These are phyloP conservation scores for Globisporangium paddicum DNA, from an alignment of 352 stramenopile genomes.

Conservation along the genomic window DNA sequence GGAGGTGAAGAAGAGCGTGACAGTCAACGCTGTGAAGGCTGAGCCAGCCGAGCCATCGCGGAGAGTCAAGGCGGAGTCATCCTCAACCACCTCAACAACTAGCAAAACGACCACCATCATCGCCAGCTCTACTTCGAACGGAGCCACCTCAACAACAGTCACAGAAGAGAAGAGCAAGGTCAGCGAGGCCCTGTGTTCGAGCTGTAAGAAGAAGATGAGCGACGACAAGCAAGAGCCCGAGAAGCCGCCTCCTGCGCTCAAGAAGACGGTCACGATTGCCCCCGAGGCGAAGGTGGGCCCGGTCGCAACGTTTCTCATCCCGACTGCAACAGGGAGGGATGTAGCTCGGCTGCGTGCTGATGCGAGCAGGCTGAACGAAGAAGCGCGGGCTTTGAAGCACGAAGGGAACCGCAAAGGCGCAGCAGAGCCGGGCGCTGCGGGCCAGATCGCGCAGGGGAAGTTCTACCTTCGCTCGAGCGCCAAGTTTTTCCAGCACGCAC, in stretches of 20 bases:
- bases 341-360: slow-evolving; percentile 47
- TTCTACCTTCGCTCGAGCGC: slow-evolving; percentile 72
- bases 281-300: slow-evolving; percentile 4
- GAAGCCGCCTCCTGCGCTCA: slow-evolving; percentile 15
- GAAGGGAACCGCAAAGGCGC: slow-evolving; percentile 63
- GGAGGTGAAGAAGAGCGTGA: slow-evolving; percentile 8
- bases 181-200: slow-evolving; percentile 32
- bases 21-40: background rate
- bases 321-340: slow-evolving; percentile 33
- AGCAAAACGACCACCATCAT: slow-evolving; percentile 17
- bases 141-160: background rate
- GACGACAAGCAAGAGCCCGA: slow-evolving; percentile 27
- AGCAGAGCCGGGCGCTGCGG: slow-evolving; percentile 30
- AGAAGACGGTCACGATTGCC: slow-evolving; percentile 22
- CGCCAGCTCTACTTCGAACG: slow-evolving; percentile 18
- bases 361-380: slow-evolving; percentile 49
- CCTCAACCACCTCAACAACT: slow-evolving; percentile 14
- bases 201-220: slow-evolving; percentile 59
- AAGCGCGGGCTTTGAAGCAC: slow-evolving; percentile 75
- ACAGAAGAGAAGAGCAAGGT: slow-evolving; percentile 13
- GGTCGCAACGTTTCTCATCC: slow-evolving; percentile 42
- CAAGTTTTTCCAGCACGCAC: slow-evolving; percentile 83
- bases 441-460: slow-evolving; percentile 57
- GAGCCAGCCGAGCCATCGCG: background rate
- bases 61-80: slow-evolving; percentile 6